Evolutionary conservation across 1,139 yeast species (phyloP).

Genomic region (Saccharomycopsis crataegensis): DNA sequence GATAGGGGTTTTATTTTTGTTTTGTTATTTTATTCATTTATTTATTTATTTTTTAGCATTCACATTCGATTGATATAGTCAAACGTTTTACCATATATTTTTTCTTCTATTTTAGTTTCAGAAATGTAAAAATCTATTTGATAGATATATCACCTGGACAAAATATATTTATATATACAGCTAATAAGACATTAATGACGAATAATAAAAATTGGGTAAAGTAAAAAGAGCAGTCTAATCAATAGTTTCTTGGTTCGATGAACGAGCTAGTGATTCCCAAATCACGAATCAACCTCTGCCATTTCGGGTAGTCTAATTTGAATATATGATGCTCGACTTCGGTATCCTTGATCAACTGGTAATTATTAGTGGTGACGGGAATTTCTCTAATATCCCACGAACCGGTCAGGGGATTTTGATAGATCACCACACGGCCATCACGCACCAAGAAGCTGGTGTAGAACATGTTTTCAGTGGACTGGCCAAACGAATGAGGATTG

Average conservation of each 20-base stretch:
- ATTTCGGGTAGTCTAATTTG: slow-evolving; percentile 56
- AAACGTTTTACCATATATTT: background rate
- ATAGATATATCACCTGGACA: no score
- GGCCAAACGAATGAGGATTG: slow-evolving; percentile 70
- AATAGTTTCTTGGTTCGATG: slow-evolving; percentile 30
- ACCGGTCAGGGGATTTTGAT: slow-evolving; percentile 39
- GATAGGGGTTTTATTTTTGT: background rate
- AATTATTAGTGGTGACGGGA: slow-evolving; percentile 18
- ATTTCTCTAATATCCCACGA: slow-evolving; percentile 26
- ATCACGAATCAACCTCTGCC: slow-evolving; percentile 47
- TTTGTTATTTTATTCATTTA: background rate
- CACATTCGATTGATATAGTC: background rate
- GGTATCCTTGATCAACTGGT: slow-evolving; percentile 27
- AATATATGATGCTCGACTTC: slow-evolving; percentile 57
- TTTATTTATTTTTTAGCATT: background rate
- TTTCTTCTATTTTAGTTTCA: background rate
- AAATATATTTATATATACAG: no score
- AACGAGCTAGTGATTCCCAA: slow-evolving; percentile 43
- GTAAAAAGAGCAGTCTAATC: no score
- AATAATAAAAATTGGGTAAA: no score
- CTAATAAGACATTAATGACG: no score
- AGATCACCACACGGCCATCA: slow-evolving; percentile 56
- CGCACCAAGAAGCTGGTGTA: slow-evolving; percentile 72
- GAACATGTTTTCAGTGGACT: slow-evolving; percentile 77
- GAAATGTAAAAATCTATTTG: no score